These are phyloP conservation scores for Zoysia matrella DNA, from an alignment of 202 grass and related monocot genomes.

Conservation along the genomic window DNA sequence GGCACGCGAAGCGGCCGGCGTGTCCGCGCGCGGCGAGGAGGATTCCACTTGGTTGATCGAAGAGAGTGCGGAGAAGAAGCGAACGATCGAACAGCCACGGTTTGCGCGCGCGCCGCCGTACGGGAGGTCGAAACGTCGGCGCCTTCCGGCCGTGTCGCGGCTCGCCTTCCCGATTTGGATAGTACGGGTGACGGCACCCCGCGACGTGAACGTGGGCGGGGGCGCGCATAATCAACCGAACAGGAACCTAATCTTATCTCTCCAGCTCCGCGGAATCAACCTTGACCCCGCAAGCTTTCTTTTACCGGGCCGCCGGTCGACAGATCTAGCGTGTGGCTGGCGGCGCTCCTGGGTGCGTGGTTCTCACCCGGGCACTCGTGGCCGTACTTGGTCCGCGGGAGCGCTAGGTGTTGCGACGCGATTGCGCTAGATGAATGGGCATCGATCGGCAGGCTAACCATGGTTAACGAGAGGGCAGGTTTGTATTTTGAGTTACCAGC, in stretches of 20 bases:
- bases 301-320: not conserved
- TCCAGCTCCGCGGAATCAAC: constrained; percentile 22
- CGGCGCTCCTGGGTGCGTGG: not conserved
- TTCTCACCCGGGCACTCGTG: constrained; percentile 26
- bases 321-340: constrained; percentile 6
- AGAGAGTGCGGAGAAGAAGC: too few species aligned
- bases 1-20: too few species aligned
- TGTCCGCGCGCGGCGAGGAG: too few species aligned
- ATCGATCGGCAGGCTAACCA: not conserved
- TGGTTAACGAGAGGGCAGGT: constrained; percentile 9
- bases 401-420: constrained; percentile 20
- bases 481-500: not conserved
- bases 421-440: constrained; percentile 14
- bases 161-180: constrained; percentile 35
- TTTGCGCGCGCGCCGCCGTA: not conserved
- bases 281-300: not conserved
- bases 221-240: not conserved
- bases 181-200: constrained; percentile 20
- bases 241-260: constrained; percentile 54
- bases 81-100: not conserved
- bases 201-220: constrained; percentile 10
- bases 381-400: not conserved
- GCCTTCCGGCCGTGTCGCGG: constrained; percentile 43
- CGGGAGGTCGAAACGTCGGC: constrained; percentile 34
- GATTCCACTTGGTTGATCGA: too few species aligned